phyloP scores from a whole-genome alignment of 257 asterid genomes.

The Orobanche coerulescens region DNA sequence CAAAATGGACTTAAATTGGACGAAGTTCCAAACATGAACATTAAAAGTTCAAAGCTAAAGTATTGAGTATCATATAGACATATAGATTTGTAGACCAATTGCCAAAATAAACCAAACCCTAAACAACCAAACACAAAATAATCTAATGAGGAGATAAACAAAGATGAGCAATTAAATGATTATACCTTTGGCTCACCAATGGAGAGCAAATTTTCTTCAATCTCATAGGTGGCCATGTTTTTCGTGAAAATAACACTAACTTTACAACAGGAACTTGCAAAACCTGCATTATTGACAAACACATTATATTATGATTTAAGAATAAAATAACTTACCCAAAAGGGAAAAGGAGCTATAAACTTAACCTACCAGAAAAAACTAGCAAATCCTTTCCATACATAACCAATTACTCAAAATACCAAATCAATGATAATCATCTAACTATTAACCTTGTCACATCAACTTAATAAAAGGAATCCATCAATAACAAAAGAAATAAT shows the following conservation, averaged over 20 bases:
- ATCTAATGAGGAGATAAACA: slow-evolving; percentile 6
- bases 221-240: slow-evolving; percentile 63
- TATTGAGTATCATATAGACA: neutral
- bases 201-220: slow-evolving; percentile 63
- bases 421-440: slow-evolving; percentile 18
- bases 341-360: slow-evolving; percentile 8
- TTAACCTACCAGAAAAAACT: slow-evolving; percentile 9
- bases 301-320: neutral
- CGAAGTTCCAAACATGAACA: neutral
- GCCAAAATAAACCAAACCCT: neutral
- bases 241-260: slow-evolving; percentile 14
- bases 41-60: neutral
- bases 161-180: neutral
- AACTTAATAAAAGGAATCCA: slow-evolving; percentile 14
- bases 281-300: slow-evolving; percentile 30
- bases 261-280: slow-evolving; percentile 5
- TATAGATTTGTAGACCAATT: neutral
- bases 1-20: neutral
- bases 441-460: slow-evolving; percentile 21
- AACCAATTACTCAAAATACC: slow-evolving; percentile 21
- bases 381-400: neutral
- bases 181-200: slow-evolving; percentile 93
- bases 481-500: slow-evolving; percentile 20
- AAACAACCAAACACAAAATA: slow-evolving; percentile 1
- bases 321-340: neutral